phyloP scores from a whole-genome alignment of 2,329 filamentous ascomycete species.

The Phyllosticta ampelicida region DNA sequence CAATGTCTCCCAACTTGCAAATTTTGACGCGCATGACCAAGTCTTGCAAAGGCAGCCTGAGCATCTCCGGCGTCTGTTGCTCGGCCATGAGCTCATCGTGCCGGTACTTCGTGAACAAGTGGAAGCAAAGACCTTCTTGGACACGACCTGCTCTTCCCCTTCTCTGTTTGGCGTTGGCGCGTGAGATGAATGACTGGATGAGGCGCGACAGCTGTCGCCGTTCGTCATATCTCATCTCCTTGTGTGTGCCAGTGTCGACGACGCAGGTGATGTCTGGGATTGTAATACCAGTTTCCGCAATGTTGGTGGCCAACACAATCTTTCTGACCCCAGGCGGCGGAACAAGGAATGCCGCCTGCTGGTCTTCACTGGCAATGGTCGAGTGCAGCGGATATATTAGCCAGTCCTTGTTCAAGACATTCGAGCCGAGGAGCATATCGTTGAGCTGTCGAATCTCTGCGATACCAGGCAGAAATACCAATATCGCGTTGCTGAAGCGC shows the following conservation, averaged over 20 bases:
- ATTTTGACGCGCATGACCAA: slow-evolving; percentile 94
- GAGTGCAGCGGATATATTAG: slow-evolving; percentile 85
- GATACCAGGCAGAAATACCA: slow-evolving; percentile 93
- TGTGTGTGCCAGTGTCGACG: slow-evolving; percentile 91
- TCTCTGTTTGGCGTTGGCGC: slow-evolving; percentile 90
- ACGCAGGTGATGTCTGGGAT: slow-evolving; percentile 97
- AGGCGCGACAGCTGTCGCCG: slow-evolving; percentile 79
- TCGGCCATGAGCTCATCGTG: slow-evolving; percentile 78
- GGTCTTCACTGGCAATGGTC: slow-evolving; percentile 89
- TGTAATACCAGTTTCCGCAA: slow-evolving; percentile 96
- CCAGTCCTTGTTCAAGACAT: slow-evolving; percentile 67
- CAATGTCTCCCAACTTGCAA: slow-evolving; percentile 88
- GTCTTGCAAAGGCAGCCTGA: slow-evolving; percentile 87
- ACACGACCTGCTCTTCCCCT: slow-evolving; percentile 91
- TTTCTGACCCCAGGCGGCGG: slow-evolving; percentile 76
- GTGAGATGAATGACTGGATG: slow-evolving; percentile 89
- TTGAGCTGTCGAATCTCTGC: slow-evolving; percentile 85
- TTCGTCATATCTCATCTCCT: slow-evolving; percentile 96
- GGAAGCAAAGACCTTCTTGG: slow-evolving; percentile 88
- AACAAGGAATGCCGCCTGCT: slow-evolving; percentile 82
- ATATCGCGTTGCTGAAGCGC: slow-evolving; percentile 73
- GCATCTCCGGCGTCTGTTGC: slow-evolving; percentile 93
- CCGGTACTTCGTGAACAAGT: slow-evolving; percentile 82
- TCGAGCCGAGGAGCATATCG: slow-evolving; percentile 69
- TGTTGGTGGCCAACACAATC: slow-evolving; percentile 94